These are phyloP conservation scores for Fusarium poae DNA, from an alignment of 2,329 filamentous ascomycete genomes.

Conservation along the genomic window DNA sequence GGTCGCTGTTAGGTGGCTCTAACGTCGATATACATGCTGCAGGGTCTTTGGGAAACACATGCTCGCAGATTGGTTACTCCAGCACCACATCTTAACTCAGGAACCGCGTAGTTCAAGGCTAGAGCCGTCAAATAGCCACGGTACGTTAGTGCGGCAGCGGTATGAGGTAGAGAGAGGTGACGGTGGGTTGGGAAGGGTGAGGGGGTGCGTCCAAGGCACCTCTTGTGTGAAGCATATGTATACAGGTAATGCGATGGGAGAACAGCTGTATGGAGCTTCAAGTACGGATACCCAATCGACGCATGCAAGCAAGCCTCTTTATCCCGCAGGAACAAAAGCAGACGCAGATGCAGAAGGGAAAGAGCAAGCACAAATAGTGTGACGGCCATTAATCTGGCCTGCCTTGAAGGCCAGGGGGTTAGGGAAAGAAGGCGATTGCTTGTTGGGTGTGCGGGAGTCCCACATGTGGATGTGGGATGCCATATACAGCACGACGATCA, in stretches of 20 bases:
- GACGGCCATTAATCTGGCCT: slow-evolving; percentile 34
- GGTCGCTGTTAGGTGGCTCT: slow-evolving; percentile 15
- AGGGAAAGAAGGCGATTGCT: slow-evolving; percentile 45
- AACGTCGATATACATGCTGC: slow-evolving; percentile 40
- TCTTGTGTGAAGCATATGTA: slow-evolving; percentile 30
- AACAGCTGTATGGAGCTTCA: slow-evolving; percentile 52
- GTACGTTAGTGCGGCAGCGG: slow-evolving; percentile 45
- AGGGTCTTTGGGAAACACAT: slow-evolving; percentile 45
- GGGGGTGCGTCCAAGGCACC: slow-evolving; percentile 30
- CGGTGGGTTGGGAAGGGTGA: slow-evolving; percentile 15
- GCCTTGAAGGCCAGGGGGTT: slow-evolving; percentile 28
- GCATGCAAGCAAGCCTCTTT: slow-evolving; percentile 53
- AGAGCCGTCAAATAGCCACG: slow-evolving; percentile 33
- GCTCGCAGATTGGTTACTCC: slow-evolving; percentile 31
- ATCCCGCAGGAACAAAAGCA: slow-evolving; percentile 52
- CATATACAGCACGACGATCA: slow-evolving; percentile 46
- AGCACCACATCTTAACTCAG: slow-evolving; percentile 44
- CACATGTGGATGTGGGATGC: slow-evolving; percentile 49
- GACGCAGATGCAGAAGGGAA: slow-evolving; percentile 29
- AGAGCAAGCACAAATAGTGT: slow-evolving; percentile 48
- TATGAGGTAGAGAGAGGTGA: slow-evolving; percentile 17
- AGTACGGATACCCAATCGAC: slow-evolving; percentile 59
- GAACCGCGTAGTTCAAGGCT: slow-evolving; percentile 41
- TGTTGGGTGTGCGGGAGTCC: slow-evolving; percentile 51
- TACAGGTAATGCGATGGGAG: slow-evolving; percentile 46